A percentile compares a stretch with the other conserved stretches of the same genome.
Evolutionary conservation across 2,329 filamentous ascomycete genomes (phyloP).

Genomic region (Thermoascus crustaceus): DNA sequence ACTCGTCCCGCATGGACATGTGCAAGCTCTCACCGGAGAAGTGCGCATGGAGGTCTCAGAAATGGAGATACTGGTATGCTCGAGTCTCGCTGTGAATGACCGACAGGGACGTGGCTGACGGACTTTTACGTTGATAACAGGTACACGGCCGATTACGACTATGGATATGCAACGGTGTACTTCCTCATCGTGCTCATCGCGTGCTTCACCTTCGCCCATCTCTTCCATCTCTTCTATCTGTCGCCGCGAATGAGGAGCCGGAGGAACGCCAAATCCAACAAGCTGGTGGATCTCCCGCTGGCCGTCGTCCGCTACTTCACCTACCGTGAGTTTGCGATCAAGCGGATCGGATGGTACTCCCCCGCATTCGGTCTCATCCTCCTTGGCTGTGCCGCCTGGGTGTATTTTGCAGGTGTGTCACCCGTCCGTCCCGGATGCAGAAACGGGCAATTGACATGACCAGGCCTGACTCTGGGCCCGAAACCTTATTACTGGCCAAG

Average conservation of each 20-base stretch:
- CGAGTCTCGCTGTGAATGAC: background rate
- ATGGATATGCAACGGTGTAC: conserved; percentile 42
- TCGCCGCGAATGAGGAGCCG: conserved; percentile 14
- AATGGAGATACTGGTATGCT: conserved; percentile 20
- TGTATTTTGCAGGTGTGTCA: conserved; percentile 33
- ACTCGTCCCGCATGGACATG: conserved; percentile 13
- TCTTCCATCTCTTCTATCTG: conserved; percentile 16
- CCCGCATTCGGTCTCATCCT: conserved; percentile 37
- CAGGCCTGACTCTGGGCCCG: conserved; percentile 39
- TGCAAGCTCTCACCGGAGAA: conserved; percentile 19
- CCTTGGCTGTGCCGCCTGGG: conserved; percentile 31
- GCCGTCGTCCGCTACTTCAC: conserved; percentile 28
- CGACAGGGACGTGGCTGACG: too few species aligned
- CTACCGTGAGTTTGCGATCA: conserved; percentile 10
- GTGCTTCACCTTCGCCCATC: conserved; percentile 36
- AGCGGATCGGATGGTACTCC: conserved; percentile 29
- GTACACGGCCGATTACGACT: conserved; percentile 47
- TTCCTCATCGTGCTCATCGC: conserved; percentile 43
- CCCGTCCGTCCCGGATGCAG: too few species aligned
- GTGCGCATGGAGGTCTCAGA: conserved; percentile 14
- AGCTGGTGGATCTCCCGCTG: conserved; percentile 16
- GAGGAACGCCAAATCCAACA: conserved; percentile 13
- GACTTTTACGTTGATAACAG: conserved; percentile 9
- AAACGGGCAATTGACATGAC: background rate
- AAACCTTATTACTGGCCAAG: conserved; percentile 48